Conservation (phyloP, 192 early-diverging fungal species). For the Pilobolus umbonatus region DNA sequence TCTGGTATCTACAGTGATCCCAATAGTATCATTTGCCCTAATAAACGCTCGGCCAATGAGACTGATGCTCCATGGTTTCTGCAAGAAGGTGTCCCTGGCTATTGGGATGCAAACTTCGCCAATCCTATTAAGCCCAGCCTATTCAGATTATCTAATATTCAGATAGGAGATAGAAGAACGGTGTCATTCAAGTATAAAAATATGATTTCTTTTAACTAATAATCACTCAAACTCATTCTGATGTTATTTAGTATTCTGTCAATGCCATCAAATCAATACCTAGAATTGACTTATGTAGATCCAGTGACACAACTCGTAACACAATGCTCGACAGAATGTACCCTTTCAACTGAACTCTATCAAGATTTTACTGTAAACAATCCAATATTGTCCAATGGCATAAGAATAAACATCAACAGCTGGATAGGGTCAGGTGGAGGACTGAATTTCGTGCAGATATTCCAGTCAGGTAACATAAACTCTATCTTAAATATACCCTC, state of each 20-base stretch:
- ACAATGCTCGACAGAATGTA: slow-evolving; percentile 34
- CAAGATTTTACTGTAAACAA: slow-evolving; percentile 41
- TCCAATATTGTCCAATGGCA: slow-evolving; percentile 41
- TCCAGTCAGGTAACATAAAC: slow-evolving; percentile 26
- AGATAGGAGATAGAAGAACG: slow-evolving; percentile 52
- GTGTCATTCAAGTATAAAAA: slow-evolving; percentile 44
- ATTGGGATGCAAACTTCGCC: slow-evolving; percentile 58
- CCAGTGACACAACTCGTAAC: slow-evolving; percentile 38
- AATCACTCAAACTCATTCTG: too few relatives aligned
- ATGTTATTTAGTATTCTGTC: slow-evolving; percentile 61
- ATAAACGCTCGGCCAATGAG: not conserved
- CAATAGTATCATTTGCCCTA: slow-evolving; percentile 20
- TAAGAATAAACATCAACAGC: slow-evolving; percentile 43
- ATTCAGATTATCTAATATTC: slow-evolving; percentile 63
- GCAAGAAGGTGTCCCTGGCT: slow-evolving; percentile 62
- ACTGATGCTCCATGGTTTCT: slow-evolving; percentile 59
- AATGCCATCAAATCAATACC: slow-evolving; percentile 45
- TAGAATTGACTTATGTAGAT: slow-evolving; percentile 62
- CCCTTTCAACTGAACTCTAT: slow-evolving; percentile 32
- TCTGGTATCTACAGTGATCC: slow-evolving; percentile 41
- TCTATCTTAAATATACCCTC: not conserved
- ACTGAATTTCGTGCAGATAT: slow-evolving; percentile 23
- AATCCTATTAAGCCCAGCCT: slow-evolving; percentile 54
- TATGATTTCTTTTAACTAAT: not conserved
- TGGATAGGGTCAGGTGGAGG: slow-evolving; percentile 34